Base-by-base conservation (phyloP, 2,329 filamentous ascomycete species). In the Fusarium beomiforme region DNA sequence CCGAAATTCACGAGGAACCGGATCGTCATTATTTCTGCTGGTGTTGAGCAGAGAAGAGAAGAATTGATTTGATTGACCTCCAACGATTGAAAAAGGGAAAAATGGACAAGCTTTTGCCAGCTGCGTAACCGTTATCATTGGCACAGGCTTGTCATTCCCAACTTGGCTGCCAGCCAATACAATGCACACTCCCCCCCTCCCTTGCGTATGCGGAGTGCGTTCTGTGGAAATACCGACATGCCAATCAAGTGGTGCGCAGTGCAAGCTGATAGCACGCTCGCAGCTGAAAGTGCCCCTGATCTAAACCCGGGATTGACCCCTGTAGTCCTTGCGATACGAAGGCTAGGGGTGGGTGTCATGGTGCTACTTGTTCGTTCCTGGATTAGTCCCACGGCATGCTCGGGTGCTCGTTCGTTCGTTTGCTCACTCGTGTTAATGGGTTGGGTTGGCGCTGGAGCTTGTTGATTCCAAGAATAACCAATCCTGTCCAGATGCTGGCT, bases 1-100 rank as follows among this genome's bases (percentile, higher is more conserved):
- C 80, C 80, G 57, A 84, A 81, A 78, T 86, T 88, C 77, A 87
- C 81, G 63, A 88, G 75, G 76, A 85, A 83, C 69, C 79, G 75
- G 59, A 82, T 69, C 39, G 68, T 71, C 83, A 85, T 84, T 72
- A 70, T 70, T 68, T 19, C 39, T 51, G 55, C 23, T 50, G 34
- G 42, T 21, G 46, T 39, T 65, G 26, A 23, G 29, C 44, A 64
- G 12, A 50, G 43, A 6, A 24, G 46, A 16, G 44, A 42, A 51
- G 42, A 29, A 62, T 33, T 44, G 53, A 61, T 37, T 19, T 34
- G 44, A 31, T 41, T 23, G 11, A 44, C 44, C 36, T 56, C 31
- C 3, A 47, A 36, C 29, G 43, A 58, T 21, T 44, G 31, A 21
- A 56, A 36, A 41, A 31, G 36, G 49, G 26, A 39, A 67, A 67